A percentile compares a stretch with the other conserved stretches of the same genome.
These are phyloP conservation scores for Monosporascus sp. DNA, from an alignment of 2,329 filamentous ascomycete genomes.

Conservation along the genomic window DNA sequence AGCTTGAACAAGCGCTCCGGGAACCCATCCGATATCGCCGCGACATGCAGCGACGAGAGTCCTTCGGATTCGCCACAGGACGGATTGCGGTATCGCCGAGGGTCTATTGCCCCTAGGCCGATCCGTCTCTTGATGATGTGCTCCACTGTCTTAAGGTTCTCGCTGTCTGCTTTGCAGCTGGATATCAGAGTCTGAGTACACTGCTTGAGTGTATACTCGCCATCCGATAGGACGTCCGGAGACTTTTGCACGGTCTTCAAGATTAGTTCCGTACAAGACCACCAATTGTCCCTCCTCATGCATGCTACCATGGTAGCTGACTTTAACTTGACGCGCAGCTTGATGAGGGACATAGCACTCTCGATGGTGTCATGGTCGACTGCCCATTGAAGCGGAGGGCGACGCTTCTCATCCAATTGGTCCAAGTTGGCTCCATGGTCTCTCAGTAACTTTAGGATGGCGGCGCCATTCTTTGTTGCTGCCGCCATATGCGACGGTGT, in stretches of 20 bases:
- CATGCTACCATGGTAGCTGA: neutral
- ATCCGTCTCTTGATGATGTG: neutral
- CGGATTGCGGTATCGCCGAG: no score
- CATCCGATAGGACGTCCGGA: neutral
- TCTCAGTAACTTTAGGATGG: neutral
- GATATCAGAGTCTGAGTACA: neutral
- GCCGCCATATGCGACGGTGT: neutral
- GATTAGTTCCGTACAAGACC: neutral
- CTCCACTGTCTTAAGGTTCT: neutral
- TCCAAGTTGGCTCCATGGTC: neutral
- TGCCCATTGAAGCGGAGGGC: neutral
- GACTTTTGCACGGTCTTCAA: neutral
- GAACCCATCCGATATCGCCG: neutral
- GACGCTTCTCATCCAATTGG: rapidly evolving
- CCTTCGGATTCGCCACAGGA: neutral
- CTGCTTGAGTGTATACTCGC: neutral
- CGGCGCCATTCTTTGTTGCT: neutral
- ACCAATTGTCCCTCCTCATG: neutral
- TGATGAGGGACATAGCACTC: neutral
- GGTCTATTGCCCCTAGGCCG: neutral
- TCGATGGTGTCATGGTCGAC: neutral
- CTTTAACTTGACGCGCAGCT: neutral
- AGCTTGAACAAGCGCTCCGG: neutral
- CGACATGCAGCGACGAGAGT: neutral
- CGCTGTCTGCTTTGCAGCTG: neutral